Evolutionary conservation across 345 rosid species (phyloP).

Genomic region (Durio zibethinus): DNA sequence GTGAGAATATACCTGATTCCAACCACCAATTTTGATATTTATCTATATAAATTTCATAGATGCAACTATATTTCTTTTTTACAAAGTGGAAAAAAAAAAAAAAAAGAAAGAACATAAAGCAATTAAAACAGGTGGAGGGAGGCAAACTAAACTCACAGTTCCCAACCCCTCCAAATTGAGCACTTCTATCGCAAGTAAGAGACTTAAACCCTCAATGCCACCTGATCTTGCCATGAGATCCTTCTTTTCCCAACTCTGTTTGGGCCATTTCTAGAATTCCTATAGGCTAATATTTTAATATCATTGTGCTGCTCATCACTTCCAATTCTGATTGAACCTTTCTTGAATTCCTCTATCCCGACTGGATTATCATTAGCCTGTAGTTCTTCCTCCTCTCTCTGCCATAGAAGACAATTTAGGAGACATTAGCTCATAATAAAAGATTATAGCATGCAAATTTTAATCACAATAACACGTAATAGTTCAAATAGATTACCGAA

Average conservation of each 20-base stretch:
- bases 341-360: slow-evolving; percentile 41
- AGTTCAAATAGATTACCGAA: slow-evolving; percentile 47
- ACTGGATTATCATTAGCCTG: slow-evolving; percentile 30
- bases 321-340: slow-evolving; percentile 33
- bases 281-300: slow-evolving; percentile 51
- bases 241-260: slow-evolving; percentile 69
- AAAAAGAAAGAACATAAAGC: background rate
- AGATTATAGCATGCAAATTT: background rate
- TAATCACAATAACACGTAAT: background rate
- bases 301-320: slow-evolving; percentile 48
- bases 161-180: slow-evolving; percentile 18
- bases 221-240: slow-evolving; percentile 95
- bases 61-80: slow-evolving; percentile 29
- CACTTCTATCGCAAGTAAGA: slow-evolving; percentile 17
- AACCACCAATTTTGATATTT: slow-evolving; percentile 16
- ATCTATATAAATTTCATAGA: slow-evolving; percentile 17
- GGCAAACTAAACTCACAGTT: background rate
- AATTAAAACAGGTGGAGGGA: background rate
- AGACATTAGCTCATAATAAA: slow-evolving; percentile 12
- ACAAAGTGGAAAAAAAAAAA: slow-evolving; percentile 19
- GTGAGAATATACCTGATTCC: background rate
- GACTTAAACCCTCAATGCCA: slow-evolving; percentile 70
- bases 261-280: slow-evolving; percentile 53
- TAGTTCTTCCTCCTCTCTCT: slow-evolving; percentile 83
- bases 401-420: slow-evolving; percentile 17